Base-by-base conservation (phyloP, 2,329 filamentous ascomycete species). In the Neofusicoccum umdonicola region DNA sequence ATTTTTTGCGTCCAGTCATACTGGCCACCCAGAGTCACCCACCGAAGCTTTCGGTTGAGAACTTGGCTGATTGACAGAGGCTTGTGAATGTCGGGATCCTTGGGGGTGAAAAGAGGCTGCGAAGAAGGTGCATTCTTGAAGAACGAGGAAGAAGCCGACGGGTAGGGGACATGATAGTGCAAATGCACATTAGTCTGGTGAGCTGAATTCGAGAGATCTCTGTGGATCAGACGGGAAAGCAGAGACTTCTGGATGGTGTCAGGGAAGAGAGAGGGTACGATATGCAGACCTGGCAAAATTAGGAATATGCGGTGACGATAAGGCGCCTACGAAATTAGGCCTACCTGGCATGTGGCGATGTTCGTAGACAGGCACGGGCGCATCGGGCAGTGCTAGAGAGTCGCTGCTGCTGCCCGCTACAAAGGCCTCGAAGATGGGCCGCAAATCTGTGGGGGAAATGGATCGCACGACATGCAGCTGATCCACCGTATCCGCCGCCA, bases 1-100 rank as follows among this genome's bases (percentile, higher is more conserved):
- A 86, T 80, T 69, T 96, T 93, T 64, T 87, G 86, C 0, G 93
- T 96, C 95, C 94, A 98, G 79, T 98, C 91, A 76, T 98, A 98
- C 76, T 98, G 95, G 0, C 93, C 94, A 57, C 95, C 95, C 2
- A 99, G 85, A 0, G 94, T 98, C 47, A 96, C 86, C 95, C 95
- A 99, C 69, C 94, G 92, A 27, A 98, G 84, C 67, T 91, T 93
- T 67, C 89, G 90, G 65, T 88, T 86, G 48, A 98, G 82, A 35
- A 94, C 86, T 71, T 89, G 88, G 56, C 85, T 81, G 62, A 90
- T 81, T 2, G 86, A 84, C 9, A 97, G 81, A 2, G 91, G 84
- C 66, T 89, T 91, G 78, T 97, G 93, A n/a, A 93, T 78, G 0
- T 76, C 68, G 0, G 90, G 82, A 71, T 96, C 88, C 63, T 90